Base-by-base conservation (phyloP, 176 grass and related monocot genomes). In the Musa acuminata region DNA sequence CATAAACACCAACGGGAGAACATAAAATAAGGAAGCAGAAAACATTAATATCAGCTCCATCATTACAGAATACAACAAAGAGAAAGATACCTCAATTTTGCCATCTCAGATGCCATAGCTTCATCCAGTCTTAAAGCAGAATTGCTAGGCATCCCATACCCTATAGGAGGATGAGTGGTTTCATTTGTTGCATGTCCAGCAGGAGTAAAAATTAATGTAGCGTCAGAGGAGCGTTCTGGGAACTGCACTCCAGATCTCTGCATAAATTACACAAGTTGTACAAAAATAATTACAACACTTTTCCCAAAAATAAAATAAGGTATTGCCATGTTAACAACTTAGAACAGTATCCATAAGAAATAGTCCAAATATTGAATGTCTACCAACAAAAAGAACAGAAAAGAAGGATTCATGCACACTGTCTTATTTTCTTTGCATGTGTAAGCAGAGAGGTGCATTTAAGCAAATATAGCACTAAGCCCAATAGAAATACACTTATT, bases 181-280 rank as follows among this genome's bases (percentile, higher is more conserved):
- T 82, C 73, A 53, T 51, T 13, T 73, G 23, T 27, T 53, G 51
- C 11, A 55, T 27, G 72, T 29, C 5, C 51, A 73, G 80, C 84
- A 88, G 87, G 85, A 74, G 84, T 89, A 74, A 91, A 83, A 80
- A 91, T 91, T 25, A 89, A 75, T 70, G 84, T 71, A 79, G 84
- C 80, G 74, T 91, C 86, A 69, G 74, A 74, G 25, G 88, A 81
- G 24, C 84, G 77, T 72, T 71, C 65, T 27, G 92, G 92, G 78
- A 96, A 96, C 69, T 89, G 83, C 12, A 91, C 80, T 74, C 88
- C 92, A 79, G 80, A 80, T 72, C 82, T 76, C 92, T 96, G 79
- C 64, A 83, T 24, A 55, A 43, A 43, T 43, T 43, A 43, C 35
- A 43, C 35, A 43, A 43, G 35, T 43, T 6, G 4, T 43, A 43